Evolutionary conservation across 2,329 filamentous ascomycete species (phyloP).

Genomic region (Penicillium sp.): DNA sequence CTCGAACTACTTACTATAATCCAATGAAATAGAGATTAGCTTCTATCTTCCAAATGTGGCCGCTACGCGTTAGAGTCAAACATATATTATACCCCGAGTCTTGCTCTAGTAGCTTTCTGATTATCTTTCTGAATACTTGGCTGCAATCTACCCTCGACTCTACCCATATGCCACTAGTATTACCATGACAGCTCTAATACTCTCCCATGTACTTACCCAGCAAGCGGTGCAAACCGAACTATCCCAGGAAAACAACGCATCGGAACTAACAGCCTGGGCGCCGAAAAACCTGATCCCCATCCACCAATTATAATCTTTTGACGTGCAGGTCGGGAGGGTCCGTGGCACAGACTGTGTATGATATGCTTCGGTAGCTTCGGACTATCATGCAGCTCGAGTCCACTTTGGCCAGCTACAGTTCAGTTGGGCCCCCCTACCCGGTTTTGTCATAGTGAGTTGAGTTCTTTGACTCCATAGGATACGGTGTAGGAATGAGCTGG

Average conservation of each 20-base stretch:
- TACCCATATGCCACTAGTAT: background rate
- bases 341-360: slow-evolving; percentile 20
- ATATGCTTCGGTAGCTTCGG: slow-evolving; percentile 25
- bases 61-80: no score
- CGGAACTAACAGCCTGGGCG: background rate
- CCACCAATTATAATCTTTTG: slow-evolving; percentile 19
- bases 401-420: slow-evolving; percentile 16
- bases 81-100: background rate
- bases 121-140: background rate
- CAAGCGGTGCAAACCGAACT: background rate
- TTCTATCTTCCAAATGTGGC: no score
- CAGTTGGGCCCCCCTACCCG: slow-evolving; percentile 7
- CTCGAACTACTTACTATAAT: background rate
- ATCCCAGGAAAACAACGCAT: background rate
- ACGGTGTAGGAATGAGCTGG: background rate
- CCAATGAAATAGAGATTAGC: background rate
- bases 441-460: slow-evolving; percentile 7
- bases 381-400: slow-evolving; percentile 21
- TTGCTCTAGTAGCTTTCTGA: background rate
- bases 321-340: slow-evolving; percentile 22
- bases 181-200: background rate
- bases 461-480: background rate
- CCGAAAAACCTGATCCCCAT: background rate
- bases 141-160: no score
- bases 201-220: background rate